Evolutionary conservation across 2,329 filamentous ascomycete genomes (phyloP), one percentile per base, ranked within the genome.

Genomic region (Pseudopyrenochaeta lycopersici): DNA sequence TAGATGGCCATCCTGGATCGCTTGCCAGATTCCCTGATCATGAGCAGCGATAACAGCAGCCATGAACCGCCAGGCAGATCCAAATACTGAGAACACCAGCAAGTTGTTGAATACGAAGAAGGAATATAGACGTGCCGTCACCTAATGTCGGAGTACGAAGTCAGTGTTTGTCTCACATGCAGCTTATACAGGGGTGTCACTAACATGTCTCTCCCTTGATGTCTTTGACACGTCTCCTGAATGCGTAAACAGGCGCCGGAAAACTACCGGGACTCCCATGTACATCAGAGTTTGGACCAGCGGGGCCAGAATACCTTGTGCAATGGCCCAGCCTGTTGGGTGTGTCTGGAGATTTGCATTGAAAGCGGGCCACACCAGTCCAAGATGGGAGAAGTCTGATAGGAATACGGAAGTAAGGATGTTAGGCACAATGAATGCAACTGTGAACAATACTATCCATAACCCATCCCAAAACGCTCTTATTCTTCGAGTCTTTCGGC

Each of bases 21-120:
- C 88, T 33, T 89, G 65, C 78, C 89, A 91, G 90, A 11, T 38
- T 79, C 79, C 50, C 85, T 84, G 1, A 80, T 77, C 12, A 79
- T 72, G 15, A 83, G 71, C 71, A 20, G 64, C 74, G 42, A 94
- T 80, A 32, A 97, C 87, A 2, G 81, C 81, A 1, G 88, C 79
- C 4, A 92, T 82, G 64, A 93, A 95, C 1, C 82, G 81, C 90
- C 90, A 97, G n/a, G 92, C 78, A 0, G 90, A 88, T 38, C 91
- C 92, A 76, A 98, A 98, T 7, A 97, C 80, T 4, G 92, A 97
- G 76, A 98, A 97, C 46, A 98, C 88, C 58, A 98, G 80, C 49
- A 98, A 77, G 73, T 98, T 98, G 84, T 99, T 99, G 82, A 99
- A 92, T 46, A 97, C 86, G 76, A 99, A 99, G 80, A 99, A 99